phyloP scores from a whole-genome alignment of 345 rosid species.

The Angophora floribunda region DNA sequence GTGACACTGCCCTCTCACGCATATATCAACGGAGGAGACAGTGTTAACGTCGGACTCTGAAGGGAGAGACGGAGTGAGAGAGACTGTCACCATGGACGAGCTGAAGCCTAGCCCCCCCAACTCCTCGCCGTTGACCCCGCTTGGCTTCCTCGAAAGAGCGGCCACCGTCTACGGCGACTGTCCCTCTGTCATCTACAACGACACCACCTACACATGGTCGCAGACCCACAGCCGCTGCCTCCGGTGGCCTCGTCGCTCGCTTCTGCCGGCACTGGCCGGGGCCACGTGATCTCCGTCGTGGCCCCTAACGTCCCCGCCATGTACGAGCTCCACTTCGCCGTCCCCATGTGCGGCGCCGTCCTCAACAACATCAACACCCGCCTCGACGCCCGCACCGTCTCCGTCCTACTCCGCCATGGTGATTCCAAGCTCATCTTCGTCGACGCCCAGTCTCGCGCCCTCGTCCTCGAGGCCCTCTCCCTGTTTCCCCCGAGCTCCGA shows the following conservation, averaged over 20 bases:
- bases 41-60: neutral
- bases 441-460: conserved; percentile 29
- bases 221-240: conserved; percentile 69
- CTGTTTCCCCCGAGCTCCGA: conserved; percentile 10
- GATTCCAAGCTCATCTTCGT: conserved; percentile 68
- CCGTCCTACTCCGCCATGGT: conserved; percentile 54
- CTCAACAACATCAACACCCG: conserved; percentile 80
- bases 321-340: conserved; percentile 90
- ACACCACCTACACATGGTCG: conserved; percentile 56
- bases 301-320: conserved; percentile 66
- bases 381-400: conserved; percentile 65
- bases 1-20: neutral
- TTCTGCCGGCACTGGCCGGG: conserved; percentile 28
- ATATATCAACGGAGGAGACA: neutral
- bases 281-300: conserved; percentile 62
- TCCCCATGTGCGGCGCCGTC: conserved; percentile 73
- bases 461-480: conserved; percentile 45
- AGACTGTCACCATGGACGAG: neutral
- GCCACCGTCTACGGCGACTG: conserved; percentile 69
- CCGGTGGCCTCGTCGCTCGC: conserved; percentile 65
- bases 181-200: conserved; percentile 43
- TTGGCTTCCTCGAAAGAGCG: conserved; percentile 35
- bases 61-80: neutral
- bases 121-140: conserved; percentile 17
- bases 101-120: conserved; percentile 15